Evolutionary conservation across 2,329 filamentous ascomycete genomes (phyloP), one percentile per base, ranked within the genome.

Genomic region (Aspergillus sclerotialis): DNA sequence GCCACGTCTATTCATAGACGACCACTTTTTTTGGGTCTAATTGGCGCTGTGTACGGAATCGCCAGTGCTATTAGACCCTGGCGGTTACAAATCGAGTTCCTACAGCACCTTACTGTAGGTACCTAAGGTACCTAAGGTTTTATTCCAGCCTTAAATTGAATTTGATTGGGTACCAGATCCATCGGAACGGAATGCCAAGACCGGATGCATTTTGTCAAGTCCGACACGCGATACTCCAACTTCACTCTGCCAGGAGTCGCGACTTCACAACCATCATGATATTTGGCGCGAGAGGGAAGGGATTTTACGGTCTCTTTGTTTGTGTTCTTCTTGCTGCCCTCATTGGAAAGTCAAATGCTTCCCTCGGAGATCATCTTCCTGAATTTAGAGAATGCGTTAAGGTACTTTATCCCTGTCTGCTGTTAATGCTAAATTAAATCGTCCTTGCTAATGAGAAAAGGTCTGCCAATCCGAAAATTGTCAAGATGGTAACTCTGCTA

Each of bases 361-460:
- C 89, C 4, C 52, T 80, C 31, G 92, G 92, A 45, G 92, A 98
- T 61, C 75, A 78, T 36, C 69, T 94, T 39, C 86, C 86, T 12
- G 88, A 94, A 53, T 98, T 98, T 60, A 75, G 73, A 55, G 72
- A 88, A 60, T 98, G 92, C 59, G 77, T 96, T 34, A 66, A 86
- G 70, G 90, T 94, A 68, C 44, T 67, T n/a, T 61, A 32, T 23
- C 28, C 16, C 27, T 33, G 23, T n/a, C n/a, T n/a, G n/a, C n/a
- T n/a, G n/a, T 4, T 11, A 8, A 33, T 17, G 15, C n/a, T 12
- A 26, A 18, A 13, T 11, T 8, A 13, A 13, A 26, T 9, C n/a
- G 24, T 19, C 26, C 40, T 34, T 36, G 37, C 38, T 43, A 48
- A 47, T 50, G 37, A 41, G 33, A 39, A 47, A 40, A 94, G 87